Base-by-base conservation (phyloP, 371 early-diverging fungal species). In the Blakeslea trispora region DNA sequence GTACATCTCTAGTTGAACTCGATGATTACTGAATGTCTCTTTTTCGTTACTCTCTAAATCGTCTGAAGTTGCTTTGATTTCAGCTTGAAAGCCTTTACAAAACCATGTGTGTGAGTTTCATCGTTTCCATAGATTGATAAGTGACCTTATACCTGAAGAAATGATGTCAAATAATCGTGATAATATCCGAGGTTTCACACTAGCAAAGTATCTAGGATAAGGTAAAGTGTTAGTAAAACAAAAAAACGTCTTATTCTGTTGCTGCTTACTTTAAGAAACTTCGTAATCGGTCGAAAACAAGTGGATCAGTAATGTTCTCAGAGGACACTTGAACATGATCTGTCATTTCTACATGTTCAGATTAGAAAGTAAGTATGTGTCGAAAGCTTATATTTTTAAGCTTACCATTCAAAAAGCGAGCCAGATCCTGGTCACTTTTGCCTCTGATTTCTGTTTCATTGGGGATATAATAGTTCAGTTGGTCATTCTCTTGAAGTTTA, bases 251-350 rank as follows among this genome's bases (percentile, higher is more conserved):
- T n/a, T n/a, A n/a, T n/a, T n/a, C n/a, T n/a, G n/a, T n/a, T n/a
- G n/a, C n/a, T n/a, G n/a, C n/a, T 64, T 79, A 90, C 90, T 86
- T 87, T 61, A 91, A 69, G 52, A 88, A 89, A 60, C 90, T 89
- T 22, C 85, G 74, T 21, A 86, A 72, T 54, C 78, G 74, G 62
- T 86, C 90, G 66, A 84, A 88, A 3, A 79, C 65, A 1, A 66
- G 42, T 13, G 71, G 63, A 55, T 84, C 78, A 15, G 75, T 46
- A 48, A 91, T 84, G 47, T 77, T 79, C 34, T 71, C 72, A 3
- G 85, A 74, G 21, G 81, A 71, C 4, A 83, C 86, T 64, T 85
- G 82, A 14, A 91, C 64, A 13, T 59, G 69, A 50, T 85, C 87
- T 8, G 86, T 78, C 35, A 90, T 79, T 35, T 83, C 88, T 87